Evolutionary conservation across 2,329 filamentous ascomycete genomes (phyloP), one percentile per base, ranked within the genome.

Genomic region (Cyphellophora europaea): DNA sequence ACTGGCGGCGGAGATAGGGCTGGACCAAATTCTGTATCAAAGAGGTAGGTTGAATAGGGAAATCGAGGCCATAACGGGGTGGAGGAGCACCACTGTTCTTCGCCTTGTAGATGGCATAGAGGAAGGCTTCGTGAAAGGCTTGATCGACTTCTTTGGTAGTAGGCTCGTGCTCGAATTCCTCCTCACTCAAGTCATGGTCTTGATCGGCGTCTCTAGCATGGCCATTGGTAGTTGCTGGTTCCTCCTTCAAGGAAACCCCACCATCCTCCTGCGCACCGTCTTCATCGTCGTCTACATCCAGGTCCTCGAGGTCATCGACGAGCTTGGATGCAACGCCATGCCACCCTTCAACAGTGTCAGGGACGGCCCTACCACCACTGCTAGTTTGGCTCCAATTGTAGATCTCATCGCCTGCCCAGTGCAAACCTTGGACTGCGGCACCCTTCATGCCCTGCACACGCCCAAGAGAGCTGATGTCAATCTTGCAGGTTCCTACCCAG

Each of bases 361-460:
- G 76, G 10, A 70, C 59, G 11, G 65, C 56, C 25, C 58, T 57
- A 6, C 74, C 76, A 12, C 69, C 63, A 39, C 63, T 68, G 4
- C 67, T 71, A 17, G 59, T 62, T 19, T 66, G 61, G 48, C 68
- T 76, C 71, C 74, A 79, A 4, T 63, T 62, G 75, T 77, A 82
- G n/a, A 80, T 51, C 56, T 82, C 78, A 56, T 82, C 78, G 1
- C 77, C 76, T 41, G 69, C 66, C 77, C 78, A 82, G 49, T 82
- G 77, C 32, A 81, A 58, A 3, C 72, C 76, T 43, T 72, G 66
- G 6, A 82, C 75, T 2, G 77, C 78, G 56, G 74, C 71, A 1
- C 78, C 78, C 49, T 74, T 79, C 11, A 65, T 61, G 0, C 77
- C 77, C 49, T 72, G 69, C 5, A 77, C 74, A 18, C 59, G 57